phyloP scores from a whole-genome alignment of 352 stramenopile genomes.

The Phytophthora palmivora region DNA sequence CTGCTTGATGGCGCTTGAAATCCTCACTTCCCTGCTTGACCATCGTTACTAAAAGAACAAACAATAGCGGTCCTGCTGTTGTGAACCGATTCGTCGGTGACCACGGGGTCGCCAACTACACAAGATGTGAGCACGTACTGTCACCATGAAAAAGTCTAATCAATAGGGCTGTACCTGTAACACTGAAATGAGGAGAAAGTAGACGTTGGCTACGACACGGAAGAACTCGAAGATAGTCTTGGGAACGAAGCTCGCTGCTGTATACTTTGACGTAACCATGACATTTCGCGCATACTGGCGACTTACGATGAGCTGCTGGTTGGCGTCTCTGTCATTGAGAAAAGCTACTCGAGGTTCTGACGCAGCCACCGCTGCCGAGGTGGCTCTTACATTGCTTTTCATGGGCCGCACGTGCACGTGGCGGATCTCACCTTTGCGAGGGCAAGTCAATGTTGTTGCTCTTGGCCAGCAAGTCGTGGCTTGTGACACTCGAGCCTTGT shows the following conservation, averaged over 20 bases:
- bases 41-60: conserved; percentile 81
- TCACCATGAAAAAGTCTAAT: no score
- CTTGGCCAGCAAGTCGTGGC: neutral
- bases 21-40: conserved; percentile 80
- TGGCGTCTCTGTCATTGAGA: conserved; percentile 61
- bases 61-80: conserved; percentile 69
- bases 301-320: conserved; percentile 55
- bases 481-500: neutral
- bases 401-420: conserved; percentile 26
- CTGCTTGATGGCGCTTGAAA: conserved; percentile 68
- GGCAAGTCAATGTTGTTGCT: conserved; percentile 28
- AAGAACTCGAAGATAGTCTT: conserved; percentile 96
- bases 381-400: conserved; percentile 18
- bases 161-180: conserved; percentile 69
- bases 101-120: conserved; percentile 65
- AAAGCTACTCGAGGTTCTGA: conserved; percentile 53
- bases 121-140: neutral
- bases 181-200: conserved; percentile 94
- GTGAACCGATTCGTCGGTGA: conserved; percentile 79
- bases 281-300: conserved; percentile 78
- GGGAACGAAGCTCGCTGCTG: conserved; percentile 89
- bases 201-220: conserved; percentile 93
- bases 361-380: conserved; percentile 23
- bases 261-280: conserved; percentile 94
- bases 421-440: conserved; percentile 10